These are phyloP conservation scores for Coffea canephora DNA, from an alignment of 257 asterid genomes.

Conservation along the genomic window DNA sequence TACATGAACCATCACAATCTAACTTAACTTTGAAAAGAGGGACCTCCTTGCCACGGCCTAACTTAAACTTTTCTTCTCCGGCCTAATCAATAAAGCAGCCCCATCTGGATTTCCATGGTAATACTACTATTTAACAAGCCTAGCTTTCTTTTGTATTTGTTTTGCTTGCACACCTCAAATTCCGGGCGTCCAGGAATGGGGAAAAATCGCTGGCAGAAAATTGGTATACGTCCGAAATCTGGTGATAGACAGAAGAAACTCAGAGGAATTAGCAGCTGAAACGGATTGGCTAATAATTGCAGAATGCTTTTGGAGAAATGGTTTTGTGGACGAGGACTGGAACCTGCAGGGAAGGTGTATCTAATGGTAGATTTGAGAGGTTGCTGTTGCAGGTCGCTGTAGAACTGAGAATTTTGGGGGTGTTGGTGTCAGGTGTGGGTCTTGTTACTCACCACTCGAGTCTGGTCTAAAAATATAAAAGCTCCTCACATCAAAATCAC, in stretches of 20 bases:
- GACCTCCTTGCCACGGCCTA: not conserved
- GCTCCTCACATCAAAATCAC: conserved; percentile 23
- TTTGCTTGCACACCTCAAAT: not conserved
- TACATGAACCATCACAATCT: no score
- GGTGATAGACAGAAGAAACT: not conserved
- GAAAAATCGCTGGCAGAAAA: not conserved
- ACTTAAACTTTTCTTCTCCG: not conserved
- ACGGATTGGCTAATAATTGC: no score
- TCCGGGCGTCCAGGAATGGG: not conserved
- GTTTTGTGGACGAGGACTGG: not conserved
- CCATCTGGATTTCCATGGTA: not conserved
- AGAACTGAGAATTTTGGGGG: not conserved
- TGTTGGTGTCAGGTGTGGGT: conserved; percentile 22
- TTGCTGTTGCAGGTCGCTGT: not conserved
- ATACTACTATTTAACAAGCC: not conserved
- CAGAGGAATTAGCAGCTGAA: not conserved
- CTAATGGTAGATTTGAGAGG: not conserved
- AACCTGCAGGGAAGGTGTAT: not conserved
- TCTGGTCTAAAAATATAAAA: conserved; percentile 53
- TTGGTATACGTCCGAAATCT: conserved; percentile 1
- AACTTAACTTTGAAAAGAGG: no score
- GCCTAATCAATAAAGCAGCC: not conserved
- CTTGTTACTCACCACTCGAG: conserved; percentile 21
- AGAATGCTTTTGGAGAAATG: not conserved
- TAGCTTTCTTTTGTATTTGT: not conserved